A percentile compares a stretch with the other conserved stretches of the same genome.
Evolutionary conservation across 2,329 filamentous ascomycete species (phyloP).

Genomic region (Colletotrichum trifolii): DNA sequence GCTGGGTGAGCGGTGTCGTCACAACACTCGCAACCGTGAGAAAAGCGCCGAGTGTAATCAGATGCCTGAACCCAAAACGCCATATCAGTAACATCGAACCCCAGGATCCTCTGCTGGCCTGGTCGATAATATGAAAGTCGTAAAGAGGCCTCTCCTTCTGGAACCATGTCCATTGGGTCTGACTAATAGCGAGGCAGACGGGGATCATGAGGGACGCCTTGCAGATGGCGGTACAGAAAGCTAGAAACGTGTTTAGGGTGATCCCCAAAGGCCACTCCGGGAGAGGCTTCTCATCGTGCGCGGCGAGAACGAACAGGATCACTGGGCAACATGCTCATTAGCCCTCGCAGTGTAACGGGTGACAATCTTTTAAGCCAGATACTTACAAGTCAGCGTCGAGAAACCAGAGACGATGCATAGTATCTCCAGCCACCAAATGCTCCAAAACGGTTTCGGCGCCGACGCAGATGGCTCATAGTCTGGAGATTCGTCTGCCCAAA

Average conservation of each 20-base stretch:
- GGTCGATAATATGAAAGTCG: slow-evolving; percentile 27
- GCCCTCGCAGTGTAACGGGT: too few species aligned
- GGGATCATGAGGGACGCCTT: slow-evolving; percentile 33
- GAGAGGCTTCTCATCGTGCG: slow-evolving; percentile 5
- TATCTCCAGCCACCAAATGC: too few species aligned
- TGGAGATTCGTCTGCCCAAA: too few species aligned
- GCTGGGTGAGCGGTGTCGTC: slow-evolving; percentile 30
- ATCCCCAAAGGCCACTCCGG: slow-evolving; percentile 28
- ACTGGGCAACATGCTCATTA: background rate
- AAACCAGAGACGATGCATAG: too few species aligned
- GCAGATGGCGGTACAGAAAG: slow-evolving; percentile 30
- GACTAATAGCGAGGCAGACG: slow-evolving; percentile 32
- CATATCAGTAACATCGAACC: slow-evolving; percentile 21
- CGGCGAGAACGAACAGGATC: slow-evolving; percentile 3
- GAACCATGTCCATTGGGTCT: slow-evolving; percentile 34
- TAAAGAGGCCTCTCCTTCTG: slow-evolving; percentile 6
- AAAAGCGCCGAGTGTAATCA: slow-evolving; percentile 14
- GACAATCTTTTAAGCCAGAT: too few species aligned
- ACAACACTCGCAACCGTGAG: slow-evolving; percentile 11
- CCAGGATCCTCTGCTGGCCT: slow-evolving; percentile 23
- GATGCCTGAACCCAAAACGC: slow-evolving; percentile 6
- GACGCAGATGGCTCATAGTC: too few species aligned
- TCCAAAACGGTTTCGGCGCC: too few species aligned
- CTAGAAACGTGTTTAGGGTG: slow-evolving; percentile 37
- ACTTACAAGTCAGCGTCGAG: too few species aligned